Conservation (phyloP, 2,329 filamentous ascomycete species). For the Neonectria neomacrospora region DNA sequence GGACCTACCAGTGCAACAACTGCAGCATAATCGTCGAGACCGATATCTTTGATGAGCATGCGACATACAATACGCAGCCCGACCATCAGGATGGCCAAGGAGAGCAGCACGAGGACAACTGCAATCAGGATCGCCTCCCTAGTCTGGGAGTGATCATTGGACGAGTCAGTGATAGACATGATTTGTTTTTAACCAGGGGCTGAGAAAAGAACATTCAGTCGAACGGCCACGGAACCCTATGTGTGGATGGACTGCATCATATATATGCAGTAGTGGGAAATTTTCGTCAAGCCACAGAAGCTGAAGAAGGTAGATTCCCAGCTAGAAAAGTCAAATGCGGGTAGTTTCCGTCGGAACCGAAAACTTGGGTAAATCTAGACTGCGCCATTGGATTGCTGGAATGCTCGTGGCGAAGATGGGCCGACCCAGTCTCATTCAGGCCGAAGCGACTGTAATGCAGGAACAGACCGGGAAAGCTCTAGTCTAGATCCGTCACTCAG, state of each 20-base stretch:
- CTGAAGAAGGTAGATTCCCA: neutral
- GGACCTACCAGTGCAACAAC: constrained; percentile 19
- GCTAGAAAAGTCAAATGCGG: neutral
- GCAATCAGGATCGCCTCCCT: constrained; percentile 10
- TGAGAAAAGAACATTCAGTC: no score
- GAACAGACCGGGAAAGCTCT: neutral
- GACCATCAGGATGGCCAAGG: constrained; percentile 15
- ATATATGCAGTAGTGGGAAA: neutral
- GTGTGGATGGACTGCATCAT: neutral
- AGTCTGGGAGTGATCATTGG: neutral
- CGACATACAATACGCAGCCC: constrained; percentile 29
- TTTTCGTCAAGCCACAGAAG: neutral
- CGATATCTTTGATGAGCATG: neutral
- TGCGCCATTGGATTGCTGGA: neutral
- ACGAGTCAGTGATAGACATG: neutral
- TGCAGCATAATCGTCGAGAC: constrained; percentile 30
- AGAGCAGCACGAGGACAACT: constrained; percentile 4
- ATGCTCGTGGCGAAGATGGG: neutral
- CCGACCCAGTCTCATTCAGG: neutral
- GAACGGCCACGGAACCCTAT: no score
- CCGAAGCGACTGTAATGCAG: neutral
- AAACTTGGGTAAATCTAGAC: neutral
- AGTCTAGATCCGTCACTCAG: neutral
- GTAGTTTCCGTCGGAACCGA: neutral
- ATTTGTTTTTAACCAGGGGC: neutral